Base-by-base conservation (phyloP, 2,329 filamentous ascomycete genomes). In the Decorospora gaudefroyi region DNA sequence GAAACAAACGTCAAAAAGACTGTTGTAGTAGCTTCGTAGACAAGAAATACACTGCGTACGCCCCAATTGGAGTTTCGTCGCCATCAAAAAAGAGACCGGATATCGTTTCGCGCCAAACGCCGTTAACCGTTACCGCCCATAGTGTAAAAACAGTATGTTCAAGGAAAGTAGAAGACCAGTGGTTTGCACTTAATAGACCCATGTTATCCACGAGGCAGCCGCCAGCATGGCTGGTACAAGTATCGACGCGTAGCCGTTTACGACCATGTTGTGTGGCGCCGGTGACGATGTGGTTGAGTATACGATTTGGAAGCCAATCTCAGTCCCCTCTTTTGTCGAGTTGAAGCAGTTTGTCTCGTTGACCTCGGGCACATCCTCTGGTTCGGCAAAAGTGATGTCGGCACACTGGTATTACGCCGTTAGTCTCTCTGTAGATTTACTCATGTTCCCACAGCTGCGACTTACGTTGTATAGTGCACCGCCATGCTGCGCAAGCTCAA, bases 341-440 rank as follows among this genome's bases (percentile, higher is more conserved):
- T 97, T 97, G 78, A 86, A 90, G 78, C 92, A 97, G 73, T 96
- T 96, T 10, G 82, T 79, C 46, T 78, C 76, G 66, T 87, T 95
- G 55, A 96, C 88, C 56, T 86, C 76, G 42, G 76, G 76, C 35
- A 95, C 83, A 65, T 95, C 86, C 61, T 83, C 75, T 16, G 88
- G 87, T 1, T 90, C 87, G 33, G 86, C 88, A 60, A 97, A 95
- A 32, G 87, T 92, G 62, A 97, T 95, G 66, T 97, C 92, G 58
- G 95, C 91, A 67, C 93, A 97, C 90, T 96, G n/a, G 40, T 17
- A 11, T n/a, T 4, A 32, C 29, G 10, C 6, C 9, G 29, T 58
- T 30, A 59, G 39, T 30, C 9, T 15, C 6, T 3, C 25, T 15
- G 18, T 19, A 23, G 2, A 28, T 13, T 15, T 9, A n/a, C n/a